A percentile compares a stretch with the other conserved stretches of the same genome.
These are phyloP conservation scores for Hygrophorus pudorinus DNA, from an alignment of 768 basidiomycete species.

Conservation along the genomic window DNA sequence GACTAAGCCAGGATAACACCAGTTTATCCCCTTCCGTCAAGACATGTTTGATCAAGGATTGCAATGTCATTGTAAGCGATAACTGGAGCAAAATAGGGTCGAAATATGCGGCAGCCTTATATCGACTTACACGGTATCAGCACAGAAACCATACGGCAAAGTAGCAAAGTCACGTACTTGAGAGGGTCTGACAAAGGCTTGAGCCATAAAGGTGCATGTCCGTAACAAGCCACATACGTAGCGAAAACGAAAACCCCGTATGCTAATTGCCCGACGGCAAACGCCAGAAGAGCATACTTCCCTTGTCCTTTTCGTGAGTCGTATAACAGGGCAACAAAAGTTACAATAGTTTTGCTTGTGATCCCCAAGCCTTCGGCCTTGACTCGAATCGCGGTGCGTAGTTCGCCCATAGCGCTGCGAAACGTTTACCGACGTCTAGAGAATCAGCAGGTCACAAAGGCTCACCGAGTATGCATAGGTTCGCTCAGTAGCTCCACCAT, in stretches of 20 bases:
- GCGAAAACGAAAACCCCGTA: conserved; percentile 54
- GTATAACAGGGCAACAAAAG: conserved; percentile 55
- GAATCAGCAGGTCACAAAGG: not conserved
- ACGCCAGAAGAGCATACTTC: conserved; percentile 62
- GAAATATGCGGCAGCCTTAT: conserved; percentile 10
- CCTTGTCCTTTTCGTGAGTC: conserved; percentile 28
- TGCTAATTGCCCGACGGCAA: conserved; percentile 74
- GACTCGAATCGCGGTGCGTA: conserved; percentile 63
- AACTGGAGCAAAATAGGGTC: conserved; percentile 43
- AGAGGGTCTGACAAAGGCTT: conserved; percentile 11
- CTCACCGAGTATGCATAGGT: conserved; percentile 69
- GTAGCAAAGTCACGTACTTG: not conserved
- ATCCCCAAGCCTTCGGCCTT: conserved; percentile 83
- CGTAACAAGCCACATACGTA: conserved; percentile 42
- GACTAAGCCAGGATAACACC: conserved; percentile 75
- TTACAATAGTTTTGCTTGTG: conserved; percentile 58
- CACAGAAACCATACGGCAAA: not conserved
- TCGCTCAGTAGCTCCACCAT: conserved; percentile 73
- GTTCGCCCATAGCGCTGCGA: conserved; percentile 55
- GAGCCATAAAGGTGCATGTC: conserved; percentile 24
- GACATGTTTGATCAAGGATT: conserved; percentile 88
- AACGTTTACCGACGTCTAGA: conserved; percentile 14
- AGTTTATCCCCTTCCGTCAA: conserved; percentile 94
- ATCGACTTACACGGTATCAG: conserved; percentile 19
- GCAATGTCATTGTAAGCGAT: conserved; percentile 76